phyloP scores from a whole-genome alignment of 2,329 filamentous ascomycete species.

The Trichoderma brevicompactum region DNA sequence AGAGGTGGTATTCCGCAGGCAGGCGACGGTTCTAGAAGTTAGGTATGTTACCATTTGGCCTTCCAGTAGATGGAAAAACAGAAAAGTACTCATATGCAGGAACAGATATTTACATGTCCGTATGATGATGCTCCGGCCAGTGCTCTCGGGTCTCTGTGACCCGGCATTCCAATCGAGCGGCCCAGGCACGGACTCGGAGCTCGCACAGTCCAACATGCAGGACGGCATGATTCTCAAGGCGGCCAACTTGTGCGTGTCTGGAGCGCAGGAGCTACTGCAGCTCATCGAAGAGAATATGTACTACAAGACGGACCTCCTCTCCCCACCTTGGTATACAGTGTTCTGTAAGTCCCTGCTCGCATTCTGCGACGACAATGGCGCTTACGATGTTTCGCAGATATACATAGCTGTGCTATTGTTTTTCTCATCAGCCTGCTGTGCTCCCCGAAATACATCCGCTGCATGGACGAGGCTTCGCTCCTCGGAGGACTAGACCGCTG shows the following conservation, averaged over 20 bases:
- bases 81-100: background rate
- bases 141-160: background rate
- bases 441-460: background rate
- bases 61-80: background rate
- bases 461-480: background rate
- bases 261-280: background rate
- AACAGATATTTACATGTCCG: background rate
- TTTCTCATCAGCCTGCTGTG: background rate
- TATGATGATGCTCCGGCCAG: background rate
- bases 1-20: background rate
- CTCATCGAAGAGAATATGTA: background rate
- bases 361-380: background rate
- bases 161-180: background rate
- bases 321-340: background rate
- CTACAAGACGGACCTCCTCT: background rate
- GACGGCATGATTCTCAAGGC: background rate
- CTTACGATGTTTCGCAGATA: background rate
- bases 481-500: background rate
- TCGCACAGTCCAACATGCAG: background rate
- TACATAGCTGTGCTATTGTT: background rate
- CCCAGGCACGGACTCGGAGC: background rate
- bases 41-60: background rate
- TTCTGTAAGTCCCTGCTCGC: background rate
- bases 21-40: background rate
- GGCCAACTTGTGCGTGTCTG: background rate